A percentile compares a stretch with the other conserved stretches of the same genome.
Conservation (phyloP, 257 asterid species). For the Ocimum tenuiflorum region DNA sequence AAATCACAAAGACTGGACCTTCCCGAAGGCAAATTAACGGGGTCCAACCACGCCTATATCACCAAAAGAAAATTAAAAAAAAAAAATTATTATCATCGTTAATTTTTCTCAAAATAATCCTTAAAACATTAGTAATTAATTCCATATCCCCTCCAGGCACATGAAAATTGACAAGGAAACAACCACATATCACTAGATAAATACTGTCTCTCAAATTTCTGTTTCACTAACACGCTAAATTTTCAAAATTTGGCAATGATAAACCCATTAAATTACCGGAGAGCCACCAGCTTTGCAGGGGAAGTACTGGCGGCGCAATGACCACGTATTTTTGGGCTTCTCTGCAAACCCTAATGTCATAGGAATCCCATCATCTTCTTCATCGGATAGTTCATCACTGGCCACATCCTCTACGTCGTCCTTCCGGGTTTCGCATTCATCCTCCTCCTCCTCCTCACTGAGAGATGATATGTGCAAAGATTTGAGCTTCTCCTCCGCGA, state of each 20-base stretch:
- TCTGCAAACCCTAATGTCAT: conserved; percentile 72
- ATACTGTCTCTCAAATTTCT: too few species aligned
- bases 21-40: conserved; percentile 60
- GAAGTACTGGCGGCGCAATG: conserved; percentile 61
- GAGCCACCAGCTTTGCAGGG: conserved; percentile 96
- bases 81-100: not conserved
- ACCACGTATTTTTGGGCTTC: conserved; percentile 54
- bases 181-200: not conserved
- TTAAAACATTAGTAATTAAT: not conserved
- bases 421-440: conserved; percentile 26
- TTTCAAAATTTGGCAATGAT: not conserved
- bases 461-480: conserved; percentile 43
- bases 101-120: not conserved
- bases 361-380: conserved; percentile 48
- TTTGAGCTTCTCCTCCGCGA: conserved; percentile 30
- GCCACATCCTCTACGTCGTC: conserved; percentile 35
- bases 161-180: not conserved
- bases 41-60: conserved; percentile 89
- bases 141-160: not conserved
- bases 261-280: conserved; percentile 46
- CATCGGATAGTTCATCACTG: conserved; percentile 48
- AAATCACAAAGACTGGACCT: conserved; percentile 62
- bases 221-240: too few species aligned
- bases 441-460: conserved; percentile 55
- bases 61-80: not conserved